phyloP scores from a whole-genome alignment of 352 stramenopile genomes.

The Blastocystis sp. region DNA sequence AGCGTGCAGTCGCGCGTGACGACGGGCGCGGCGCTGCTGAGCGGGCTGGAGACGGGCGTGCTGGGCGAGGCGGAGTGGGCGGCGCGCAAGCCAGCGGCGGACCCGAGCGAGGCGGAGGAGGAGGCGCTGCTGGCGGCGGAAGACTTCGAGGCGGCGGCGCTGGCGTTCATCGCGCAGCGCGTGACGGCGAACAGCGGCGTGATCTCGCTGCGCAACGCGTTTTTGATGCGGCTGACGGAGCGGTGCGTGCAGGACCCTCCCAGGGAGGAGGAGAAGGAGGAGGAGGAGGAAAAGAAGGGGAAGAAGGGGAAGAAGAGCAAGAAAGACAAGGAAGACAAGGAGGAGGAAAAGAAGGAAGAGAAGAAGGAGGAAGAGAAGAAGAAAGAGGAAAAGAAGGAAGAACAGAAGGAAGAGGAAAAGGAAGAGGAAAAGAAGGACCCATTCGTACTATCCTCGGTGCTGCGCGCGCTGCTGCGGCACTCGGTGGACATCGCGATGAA shows the following conservation, averaged over 20 bases:
- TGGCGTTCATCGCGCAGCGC: constrained; percentile 27
- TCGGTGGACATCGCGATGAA: constrained; percentile 41
- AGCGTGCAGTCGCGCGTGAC: constrained; percentile 1
- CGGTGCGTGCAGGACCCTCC: neutral
- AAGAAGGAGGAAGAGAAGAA: too few relatives aligned
- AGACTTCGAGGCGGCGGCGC: constrained; percentile 3
- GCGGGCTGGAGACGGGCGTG: neutral
- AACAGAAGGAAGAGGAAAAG: too few relatives aligned
- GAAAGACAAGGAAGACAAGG: too few relatives aligned
- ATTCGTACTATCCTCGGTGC: neutral
- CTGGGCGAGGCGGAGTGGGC: neutral
- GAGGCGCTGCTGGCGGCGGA: constrained; percentile 6
- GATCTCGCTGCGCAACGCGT: constrained; percentile 5
- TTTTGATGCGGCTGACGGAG: neutral
- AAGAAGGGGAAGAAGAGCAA: too few relatives aligned
- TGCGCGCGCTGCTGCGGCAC: neutral
- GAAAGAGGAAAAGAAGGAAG: too few relatives aligned
- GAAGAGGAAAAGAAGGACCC: neutral
- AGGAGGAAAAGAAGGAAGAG: too few relatives aligned
- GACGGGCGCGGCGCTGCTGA: neutral
- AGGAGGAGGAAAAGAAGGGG: too few relatives aligned
- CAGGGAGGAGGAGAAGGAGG: too few relatives aligned
- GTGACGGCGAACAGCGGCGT: neutral
- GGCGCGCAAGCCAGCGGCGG: neutral
- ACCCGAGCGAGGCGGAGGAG: constrained; percentile 3